A percentile compares a stretch with the other conserved stretches of the same genome.
Evolutionary conservation across 495 filamentous ascomycete genomes (phyloP).

Genomic region (Neurospora sp.): DNA sequence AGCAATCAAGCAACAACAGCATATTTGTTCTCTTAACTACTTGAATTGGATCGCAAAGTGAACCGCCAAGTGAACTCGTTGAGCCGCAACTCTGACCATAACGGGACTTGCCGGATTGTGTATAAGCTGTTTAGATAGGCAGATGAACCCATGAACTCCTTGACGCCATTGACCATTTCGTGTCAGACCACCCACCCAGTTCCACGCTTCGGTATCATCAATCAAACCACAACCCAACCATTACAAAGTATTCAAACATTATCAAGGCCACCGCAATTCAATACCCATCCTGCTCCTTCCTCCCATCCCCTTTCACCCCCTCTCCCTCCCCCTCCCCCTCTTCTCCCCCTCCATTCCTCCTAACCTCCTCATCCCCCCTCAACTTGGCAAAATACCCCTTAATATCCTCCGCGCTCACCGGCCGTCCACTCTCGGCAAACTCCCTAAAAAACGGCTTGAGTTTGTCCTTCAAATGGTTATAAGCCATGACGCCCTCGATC

Average conservation of each 20-base stretch:
- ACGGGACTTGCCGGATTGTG: no score
- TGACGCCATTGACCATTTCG: not conserved
- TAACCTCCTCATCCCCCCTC: constrained; percentile 65
- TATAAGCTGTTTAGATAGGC: not conserved
- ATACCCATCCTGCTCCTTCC: constrained; percentile 53
- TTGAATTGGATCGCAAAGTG: not conserved
- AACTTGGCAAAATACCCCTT: constrained; percentile 92
- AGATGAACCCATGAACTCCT: not conserved
- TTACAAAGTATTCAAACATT: not conserved
- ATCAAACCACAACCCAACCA: not conserved
- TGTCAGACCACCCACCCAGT: not conserved
- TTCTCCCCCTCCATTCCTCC: constrained; percentile 30
- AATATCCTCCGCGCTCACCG: constrained; percentile 87
- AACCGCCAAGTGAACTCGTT: not conserved
- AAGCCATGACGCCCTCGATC: constrained; percentile 95
- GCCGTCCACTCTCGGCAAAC: constrained; percentile 80
- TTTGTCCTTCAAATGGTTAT: constrained; percentile 89
- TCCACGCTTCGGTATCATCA: not conserved
- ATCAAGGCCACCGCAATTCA: constrained; percentile 8
- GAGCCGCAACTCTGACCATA: no score
- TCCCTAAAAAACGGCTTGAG: constrained; percentile 85
- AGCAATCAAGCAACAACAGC: not conserved
- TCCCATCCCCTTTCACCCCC: constrained; percentile 31
- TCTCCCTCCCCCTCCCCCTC: constrained; percentile 30
- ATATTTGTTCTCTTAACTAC: not conserved